Evolutionary conservation across 2,329 filamentous ascomycete genomes (phyloP).

Genomic region (Aspergillus japonicus): DNA sequence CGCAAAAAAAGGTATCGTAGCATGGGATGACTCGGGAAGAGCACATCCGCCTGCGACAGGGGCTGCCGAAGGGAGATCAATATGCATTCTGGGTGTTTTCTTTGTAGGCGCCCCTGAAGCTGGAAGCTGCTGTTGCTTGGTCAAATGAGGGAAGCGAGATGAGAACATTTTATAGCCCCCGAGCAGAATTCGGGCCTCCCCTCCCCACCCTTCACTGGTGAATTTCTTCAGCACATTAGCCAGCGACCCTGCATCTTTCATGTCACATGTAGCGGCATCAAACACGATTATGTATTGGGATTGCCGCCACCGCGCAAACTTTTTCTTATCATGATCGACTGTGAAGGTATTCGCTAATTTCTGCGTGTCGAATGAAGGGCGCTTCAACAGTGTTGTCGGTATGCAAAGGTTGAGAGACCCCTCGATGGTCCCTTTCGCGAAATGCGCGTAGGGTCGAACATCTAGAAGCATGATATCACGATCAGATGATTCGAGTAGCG

Average conservation of each 20-base stretch:
- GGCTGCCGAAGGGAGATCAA: conserved; percentile 57
- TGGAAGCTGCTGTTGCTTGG: conserved; percentile 25
- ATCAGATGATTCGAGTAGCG: conserved; percentile 54
- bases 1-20: conserved; percentile 84
- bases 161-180: conserved; percentile 80
- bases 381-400: conserved; percentile 87
- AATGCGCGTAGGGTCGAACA: conserved; percentile 82
- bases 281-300: conserved; percentile 82
- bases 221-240: conserved; percentile 94
- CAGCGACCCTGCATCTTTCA: conserved; percentile 76
- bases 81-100: conserved; percentile 53
- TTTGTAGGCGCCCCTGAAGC: conserved; percentile 39
- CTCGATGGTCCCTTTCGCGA: conserved; percentile 68
- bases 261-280: conserved; percentile 71
- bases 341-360: conserved; percentile 88
- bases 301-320: conserved; percentile 73
- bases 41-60: conserved; percentile 88
- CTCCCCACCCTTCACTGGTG: conserved; percentile 74
- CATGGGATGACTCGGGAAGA: conserved; percentile 66
- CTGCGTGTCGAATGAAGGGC: conserved; percentile 83
- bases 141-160: conserved; percentile 58
- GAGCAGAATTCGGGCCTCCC: conserved; percentile 70
- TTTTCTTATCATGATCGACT: conserved; percentile 64
- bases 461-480: conserved; percentile 72
- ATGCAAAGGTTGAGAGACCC: conserved; percentile 92